Evolutionary conservation across 106 monocot species (phyloP), one percentile per base, ranked within the genome.

Genomic region (Amphibolis antarctica): DNA sequence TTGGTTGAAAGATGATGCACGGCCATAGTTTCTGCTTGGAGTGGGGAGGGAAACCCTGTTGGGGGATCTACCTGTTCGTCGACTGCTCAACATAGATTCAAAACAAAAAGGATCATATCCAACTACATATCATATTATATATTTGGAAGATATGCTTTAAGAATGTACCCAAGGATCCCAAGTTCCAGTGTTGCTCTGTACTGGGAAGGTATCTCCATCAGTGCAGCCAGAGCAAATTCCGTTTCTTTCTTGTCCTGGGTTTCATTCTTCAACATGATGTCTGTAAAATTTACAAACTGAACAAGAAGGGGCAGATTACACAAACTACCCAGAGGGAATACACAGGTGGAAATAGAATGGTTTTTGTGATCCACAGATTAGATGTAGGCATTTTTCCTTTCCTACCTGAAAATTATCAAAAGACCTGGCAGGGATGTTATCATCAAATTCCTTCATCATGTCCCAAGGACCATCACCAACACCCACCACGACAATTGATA

Each of bases 381-480:
- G 36, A 36, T 36, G 36, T 7, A 36, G 36, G 36, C 7, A 7
- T 7, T 36, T n/a, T 36, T 36, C 36, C 36, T 36, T 36, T 36
- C 36, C 7, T 4, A 85, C 88, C 82, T 89, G 85, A 68, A 89
- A 89, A 61, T 85, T 89, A 67, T 92, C 92, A 56, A 92, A 92
- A 28, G 63, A 66, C 18, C 86, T 73, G 22, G 83, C 66, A 0
- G 84, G 92, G 44, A 86, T 77, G 20, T 74, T 82, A 53, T 92
- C 87, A 64, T 87, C 84, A 24, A 92, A 92, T 53, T 76, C 81
- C 58, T 64, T 64, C 92, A 92, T 92, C 45, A 75, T 81, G 45
- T 86, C 87, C 92, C 92, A 92, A 6, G 92, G 92, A 9, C 92
- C 92, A 71, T 87, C 92, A 0, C 92, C 92, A 67, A 92, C 87